Percentiles rank a stretch among this genome's conserved stretches.
Evolutionary conservation across 306 rosid species (phyloP).

Genomic region (Malus domestica): DNA sequence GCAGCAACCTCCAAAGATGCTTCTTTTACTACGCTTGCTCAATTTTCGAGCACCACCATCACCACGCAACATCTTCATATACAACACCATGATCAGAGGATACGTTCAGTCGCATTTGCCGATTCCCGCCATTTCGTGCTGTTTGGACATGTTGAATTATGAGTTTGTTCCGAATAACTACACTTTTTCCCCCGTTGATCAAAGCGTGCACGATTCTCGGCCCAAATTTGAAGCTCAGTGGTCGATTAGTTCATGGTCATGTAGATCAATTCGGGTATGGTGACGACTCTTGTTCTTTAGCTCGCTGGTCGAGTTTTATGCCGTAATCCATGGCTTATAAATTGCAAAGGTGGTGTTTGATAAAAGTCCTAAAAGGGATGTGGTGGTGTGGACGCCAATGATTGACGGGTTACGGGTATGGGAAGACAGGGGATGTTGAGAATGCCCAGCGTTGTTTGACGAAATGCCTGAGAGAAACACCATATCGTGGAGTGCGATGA

Average conservation of each 20-base stretch:
- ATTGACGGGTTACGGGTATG: slow-evolving; percentile 68
- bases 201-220: slow-evolving; percentile 48
- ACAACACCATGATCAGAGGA: slow-evolving; percentile 71
- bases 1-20: slow-evolving; percentile 36
- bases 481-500: slow-evolving; percentile 52
- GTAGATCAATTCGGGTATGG: slow-evolving; percentile 38
- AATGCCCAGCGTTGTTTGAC: slow-evolving; percentile 58
- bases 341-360: slow-evolving; percentile 51
- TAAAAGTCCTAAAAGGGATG: slow-evolving; percentile 35
- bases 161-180: slow-evolving; percentile 57
- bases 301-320: slow-evolving; percentile 53
- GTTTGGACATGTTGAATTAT: slow-evolving; percentile 41
- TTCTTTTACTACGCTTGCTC: slow-evolving; percentile 45
- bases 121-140: slow-evolving; percentile 35
- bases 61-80: slow-evolving; percentile 53
- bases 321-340: slow-evolving; percentile 16
- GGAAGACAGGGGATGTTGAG: slow-evolving; percentile 52
- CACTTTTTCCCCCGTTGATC: slow-evolving; percentile 72
- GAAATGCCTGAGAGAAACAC: slow-evolving; percentile 63
- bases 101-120: slow-evolving; percentile 32
- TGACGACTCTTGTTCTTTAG: slow-evolving; percentile 48
- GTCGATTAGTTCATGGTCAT: slow-evolving; percentile 61
- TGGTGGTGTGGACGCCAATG: slow-evolving; percentile 78
- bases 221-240: slow-evolving; percentile 12
- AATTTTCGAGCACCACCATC: slow-evolving; percentile 45